Evolutionary conservation across 352 stramenopile genomes (phyloP), one percentile per base, ranked within the genome.

Genomic region (Phytophthora multivora): DNA sequence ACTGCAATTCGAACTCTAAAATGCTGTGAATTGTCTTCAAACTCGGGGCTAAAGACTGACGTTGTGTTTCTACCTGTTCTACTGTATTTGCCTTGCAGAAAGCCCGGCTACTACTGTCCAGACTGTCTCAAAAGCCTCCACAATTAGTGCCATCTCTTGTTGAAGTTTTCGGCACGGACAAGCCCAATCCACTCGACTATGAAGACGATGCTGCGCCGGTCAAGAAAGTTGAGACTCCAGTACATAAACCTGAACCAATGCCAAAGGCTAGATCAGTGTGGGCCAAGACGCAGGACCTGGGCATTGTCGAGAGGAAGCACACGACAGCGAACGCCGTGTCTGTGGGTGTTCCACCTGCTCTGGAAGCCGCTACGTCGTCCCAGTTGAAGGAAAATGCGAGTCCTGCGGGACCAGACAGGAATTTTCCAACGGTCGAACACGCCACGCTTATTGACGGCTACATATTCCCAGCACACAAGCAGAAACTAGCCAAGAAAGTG

Each of bases 361-460:
- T 73, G 25, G 25, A 64, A 41, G 66, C 55, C 3, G 45, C 53
- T 1, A 52, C 59, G 9, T 51, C 66, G 15, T 25, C 51, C 5
- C 41, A 38, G 5, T 60, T 92, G 23, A 82, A 79, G 42, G 80
- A 90, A 45, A 88, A 87, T 50, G 45, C 33, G 11, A 35, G 58
- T 4, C 69, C 69, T 11, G 63, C 59, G 12, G 60, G 67, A 2
- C 80, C 81, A 0, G 67, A 78, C 8, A 51, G 67, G 18, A 69
- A 76, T 19, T 95, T 93, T 36, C 82, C 83, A 0, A 77, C 75
- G 3, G 57, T 64, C 5, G 49, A 77, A 19, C 80, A 95, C 21
- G 81, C 84, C 1, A 76, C 88, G 42, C 67, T 90, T 16, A 93
- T 95, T 31, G 87, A 95, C 55, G 87, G 87, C 39, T 93, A 91